Evolutionary conservation across 805 yeast species (phyloP).

Genomic region (Wickerhamiella qilinensis): DNA sequence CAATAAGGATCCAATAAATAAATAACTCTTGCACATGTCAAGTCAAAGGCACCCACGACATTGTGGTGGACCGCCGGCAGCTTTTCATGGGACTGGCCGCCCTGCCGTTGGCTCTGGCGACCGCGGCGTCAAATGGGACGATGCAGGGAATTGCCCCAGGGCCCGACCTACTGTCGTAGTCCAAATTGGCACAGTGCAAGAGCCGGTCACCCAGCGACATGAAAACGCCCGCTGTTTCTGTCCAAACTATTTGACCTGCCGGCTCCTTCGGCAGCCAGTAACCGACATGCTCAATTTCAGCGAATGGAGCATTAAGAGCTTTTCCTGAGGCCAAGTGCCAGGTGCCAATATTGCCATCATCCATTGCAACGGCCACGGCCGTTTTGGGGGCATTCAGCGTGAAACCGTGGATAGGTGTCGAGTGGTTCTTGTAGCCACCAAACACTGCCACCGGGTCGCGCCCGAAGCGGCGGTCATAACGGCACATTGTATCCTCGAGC

Average conservation of each 20-base stretch:
- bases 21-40: no score
- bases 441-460: constrained; percentile 3
- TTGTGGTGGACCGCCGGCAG: no score
- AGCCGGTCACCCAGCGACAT: not conserved
- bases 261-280: not conserved
- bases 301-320: not conserved
- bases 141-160: no score
- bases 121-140: no score
- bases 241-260: not conserved
- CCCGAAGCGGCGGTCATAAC: constrained; percentile 7
- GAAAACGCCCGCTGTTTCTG: not conserved
- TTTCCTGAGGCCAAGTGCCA: not conserved
- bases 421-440: constrained; percentile 10
- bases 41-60: no score
- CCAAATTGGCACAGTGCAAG: not conserved
- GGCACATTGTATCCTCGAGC: constrained; percentile 10
- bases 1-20: no score
- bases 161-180: no score
- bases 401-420: constrained; percentile 8
- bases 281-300: not conserved
- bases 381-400: constrained; percentile 3
- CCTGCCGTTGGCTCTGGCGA: no score
- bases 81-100: no score
- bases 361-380: constrained; percentile 9
- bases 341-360: constrained; percentile 4